Percentiles rank a stretch among this genome's conserved stretches.
Evolutionary conservation across 2,329 filamentous ascomycete species (phyloP).

Genomic region (Fusarium siculi): DNA sequence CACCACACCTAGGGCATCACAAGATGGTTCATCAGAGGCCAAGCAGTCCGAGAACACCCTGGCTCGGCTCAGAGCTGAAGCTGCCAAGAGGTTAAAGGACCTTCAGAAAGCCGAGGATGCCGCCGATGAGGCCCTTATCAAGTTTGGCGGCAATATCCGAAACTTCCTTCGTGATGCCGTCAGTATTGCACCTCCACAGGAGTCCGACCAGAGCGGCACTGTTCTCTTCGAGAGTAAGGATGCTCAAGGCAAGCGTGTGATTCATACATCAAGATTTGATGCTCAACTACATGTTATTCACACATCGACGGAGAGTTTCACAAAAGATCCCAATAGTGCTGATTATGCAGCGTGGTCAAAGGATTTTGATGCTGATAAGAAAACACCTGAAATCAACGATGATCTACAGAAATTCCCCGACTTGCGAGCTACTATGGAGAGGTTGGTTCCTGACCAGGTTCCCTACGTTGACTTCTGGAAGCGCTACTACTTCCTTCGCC

Average conservation of each 20-base stretch:
- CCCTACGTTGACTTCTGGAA: conserved; percentile 92
- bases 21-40: conserved; percentile 55
- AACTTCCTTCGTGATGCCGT: conserved; percentile 93
- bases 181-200: conserved; percentile 80
- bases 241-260: conserved; percentile 87
- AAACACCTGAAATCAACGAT: conserved; percentile 83
- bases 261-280: conserved; percentile 93
- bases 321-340: conserved; percentile 78
- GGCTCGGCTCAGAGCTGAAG: conserved; percentile 78
- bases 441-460: conserved; percentile 91
- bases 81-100: conserved; percentile 85
- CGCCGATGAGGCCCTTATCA: conserved; percentile 92
- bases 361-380: conserved; percentile 81
- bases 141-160: conserved; percentile 88
- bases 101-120: conserved; percentile 94
- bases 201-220: conserved; percentile 63
- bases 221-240: conserved; percentile 96
- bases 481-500: conserved; percentile 93
- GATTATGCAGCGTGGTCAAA: conserved; percentile 80
- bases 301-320: conserved; percentile 82
- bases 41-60: conserved; percentile 73
- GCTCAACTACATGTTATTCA: conserved; percentile 97
- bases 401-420: conserved; percentile 90
- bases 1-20: conserved; percentile 60
- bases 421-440: conserved; percentile 90